Conservation (phyloP, 768 basidiomycete genomes). For the Coprinopsis sp. region DNA sequence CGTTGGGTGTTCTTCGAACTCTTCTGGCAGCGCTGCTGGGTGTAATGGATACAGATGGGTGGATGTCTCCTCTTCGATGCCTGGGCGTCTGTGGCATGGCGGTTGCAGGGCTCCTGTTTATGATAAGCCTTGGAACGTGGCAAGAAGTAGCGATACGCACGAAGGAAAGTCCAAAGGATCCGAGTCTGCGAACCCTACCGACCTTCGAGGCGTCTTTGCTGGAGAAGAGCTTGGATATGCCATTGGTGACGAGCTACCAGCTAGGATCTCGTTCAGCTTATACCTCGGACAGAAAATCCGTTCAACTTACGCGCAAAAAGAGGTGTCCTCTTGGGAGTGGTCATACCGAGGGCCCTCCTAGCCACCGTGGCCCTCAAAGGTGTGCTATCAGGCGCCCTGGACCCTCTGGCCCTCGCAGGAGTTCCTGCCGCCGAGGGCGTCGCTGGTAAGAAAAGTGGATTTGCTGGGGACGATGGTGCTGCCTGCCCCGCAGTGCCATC, state of each 20-base stretch:
- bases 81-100: constrained; percentile 52
- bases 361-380: constrained; percentile 45
- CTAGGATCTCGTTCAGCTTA: constrained; percentile 23
- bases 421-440: constrained; percentile 52
- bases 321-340: constrained; percentile 51
- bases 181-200: constrained; percentile 44
- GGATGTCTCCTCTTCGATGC: constrained; percentile 85
- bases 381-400: constrained; percentile 39
- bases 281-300: constrained; percentile 3
- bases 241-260: constrained; percentile 59
- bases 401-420: constrained; percentile 36
- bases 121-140: background rate
- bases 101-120: constrained; percentile 44
- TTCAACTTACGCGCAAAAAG: constrained; percentile 44
- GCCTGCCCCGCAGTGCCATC: constrained; percentile 17
- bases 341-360: constrained; percentile 50
- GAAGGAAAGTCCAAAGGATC: constrained; percentile 71
- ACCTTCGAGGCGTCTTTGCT: constrained; percentile 39
- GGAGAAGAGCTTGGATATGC: constrained; percentile 64
- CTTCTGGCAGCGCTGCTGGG: constrained; percentile 41
- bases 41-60: constrained; percentile 68
- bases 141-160: constrained; percentile 31
- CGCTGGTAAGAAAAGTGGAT: constrained; percentile 50
- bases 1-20: constrained; percentile 28
- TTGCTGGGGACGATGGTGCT: constrained; percentile 33